Conservation (phyloP, 768 basidiomycete species). For the Suillus clintonianus region DNA sequence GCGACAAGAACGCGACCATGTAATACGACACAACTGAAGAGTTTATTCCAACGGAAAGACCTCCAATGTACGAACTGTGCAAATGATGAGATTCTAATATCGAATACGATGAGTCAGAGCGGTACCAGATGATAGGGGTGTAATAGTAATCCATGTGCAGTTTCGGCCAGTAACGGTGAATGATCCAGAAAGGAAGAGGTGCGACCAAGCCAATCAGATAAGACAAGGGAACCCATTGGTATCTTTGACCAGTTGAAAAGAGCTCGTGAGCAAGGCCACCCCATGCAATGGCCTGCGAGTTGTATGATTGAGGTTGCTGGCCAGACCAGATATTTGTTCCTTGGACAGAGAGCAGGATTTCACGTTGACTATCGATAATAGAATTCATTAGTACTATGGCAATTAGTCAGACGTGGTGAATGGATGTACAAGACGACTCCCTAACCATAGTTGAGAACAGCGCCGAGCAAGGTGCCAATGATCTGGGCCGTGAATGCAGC, state of each 20-base stretch:
- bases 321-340: slow-evolving; percentile 46
- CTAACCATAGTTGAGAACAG: slow-evolving; percentile 47
- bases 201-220: slow-evolving; percentile 32
- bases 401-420: neutral
- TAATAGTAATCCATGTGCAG: slow-evolving; percentile 28
- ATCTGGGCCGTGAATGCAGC: slow-evolving; percentile 62
- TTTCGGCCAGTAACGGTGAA: slow-evolving; percentile 37
- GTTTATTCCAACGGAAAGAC: slow-evolving; percentile 29
- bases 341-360: slow-evolving; percentile 53
- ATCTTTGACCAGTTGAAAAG: slow-evolving; percentile 31
- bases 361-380: slow-evolving; percentile 52
- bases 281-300: slow-evolving; percentile 39
- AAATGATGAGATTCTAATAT: neutral
- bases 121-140: slow-evolving; percentile 30
- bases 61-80: slow-evolving; percentile 18
- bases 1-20: slow-evolving; percentile 32
- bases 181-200: slow-evolving; percentile 44
- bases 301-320: slow-evolving; percentile 30
- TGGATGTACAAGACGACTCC: neutral
- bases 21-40: slow-evolving; percentile 22
- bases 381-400: slow-evolving; percentile 59
- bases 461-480: slow-evolving; percentile 55
- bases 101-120: neutral
- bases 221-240: slow-evolving; percentile 43
- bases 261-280: slow-evolving; percentile 39